phyloP scores from a whole-genome alignment of 2,329 filamentous ascomycete genomes.

The Fusarium paranaense region DNA sequence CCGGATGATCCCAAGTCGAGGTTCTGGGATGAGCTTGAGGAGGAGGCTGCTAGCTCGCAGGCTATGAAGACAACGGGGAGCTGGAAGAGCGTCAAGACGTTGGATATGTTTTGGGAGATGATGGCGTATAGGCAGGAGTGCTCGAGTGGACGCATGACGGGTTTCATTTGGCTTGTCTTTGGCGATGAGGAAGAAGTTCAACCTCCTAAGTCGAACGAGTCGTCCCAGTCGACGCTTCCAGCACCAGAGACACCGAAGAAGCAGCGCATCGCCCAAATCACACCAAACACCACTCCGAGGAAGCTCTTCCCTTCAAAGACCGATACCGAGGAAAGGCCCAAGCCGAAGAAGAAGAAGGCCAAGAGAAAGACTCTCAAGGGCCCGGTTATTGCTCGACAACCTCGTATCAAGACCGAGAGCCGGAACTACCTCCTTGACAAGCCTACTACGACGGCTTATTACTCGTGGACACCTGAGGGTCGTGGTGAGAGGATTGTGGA shows the following conservation, averaged over 20 bases:
- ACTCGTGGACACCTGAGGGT: constrained; percentile 71
- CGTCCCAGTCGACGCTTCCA: constrained; percentile 41
- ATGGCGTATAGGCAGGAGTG: constrained; percentile 98
- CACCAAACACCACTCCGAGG: constrained; percentile 49
- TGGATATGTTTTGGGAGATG: constrained; percentile 98
- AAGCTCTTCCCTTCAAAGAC: constrained; percentile 47
- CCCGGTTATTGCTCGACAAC: constrained; percentile 71
- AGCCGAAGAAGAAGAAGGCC: constrained; percentile 47
- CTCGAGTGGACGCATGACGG: constrained; percentile 89
- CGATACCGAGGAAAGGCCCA: constrained; percentile 19
- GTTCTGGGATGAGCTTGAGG: constrained; percentile 89
- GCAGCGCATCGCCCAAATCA: constrained; percentile 38
- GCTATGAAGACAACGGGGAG: constrained; percentile 69
- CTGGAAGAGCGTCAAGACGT: constrained; percentile 85
- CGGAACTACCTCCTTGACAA: constrained; percentile 62
- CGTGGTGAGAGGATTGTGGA: constrained; percentile 73
- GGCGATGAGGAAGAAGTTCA: constrained; percentile 59
- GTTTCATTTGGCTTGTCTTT: constrained; percentile 94
- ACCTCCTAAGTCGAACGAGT: constrained; percentile 13
- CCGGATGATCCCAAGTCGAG: constrained; percentile 96
- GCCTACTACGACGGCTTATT: constrained; percentile 69
- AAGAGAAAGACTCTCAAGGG: constrained; percentile 66
- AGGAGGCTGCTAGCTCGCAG: constrained; percentile 74
- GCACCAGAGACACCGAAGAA: constrained; percentile 50
- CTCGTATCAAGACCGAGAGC: constrained; percentile 71